Evolutionary conservation across 1,284 basidiomycete species (phyloP), one percentile per base, ranked within the genome.

Genomic region (Xerocomus cyaneibrunnescens): DNA sequence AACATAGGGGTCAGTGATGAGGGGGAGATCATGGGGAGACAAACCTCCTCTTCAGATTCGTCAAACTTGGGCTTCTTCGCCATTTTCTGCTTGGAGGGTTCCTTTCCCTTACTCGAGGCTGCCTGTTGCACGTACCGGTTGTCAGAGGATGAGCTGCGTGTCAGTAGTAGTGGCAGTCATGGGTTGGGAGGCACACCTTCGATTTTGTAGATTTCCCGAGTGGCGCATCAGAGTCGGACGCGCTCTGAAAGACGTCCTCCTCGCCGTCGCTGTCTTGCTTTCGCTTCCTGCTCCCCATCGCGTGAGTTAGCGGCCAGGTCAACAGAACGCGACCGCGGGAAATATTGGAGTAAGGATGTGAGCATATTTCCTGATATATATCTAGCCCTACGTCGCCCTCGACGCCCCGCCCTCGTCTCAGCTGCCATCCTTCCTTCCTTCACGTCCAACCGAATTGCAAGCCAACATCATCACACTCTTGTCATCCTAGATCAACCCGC

Each of bases 291-390:
- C 31, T 45, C 16, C 17, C 49, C 64, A 62, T 62, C 48, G 31
- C 13, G 17, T 16, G 9, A 27, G 7, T 16, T n/a, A 37, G 16
- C n/a, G 38, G 12, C 22, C n/a, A n/a, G 12, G 19, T 28, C 13
- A 37, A 49, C 14, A 38, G 25, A 28, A 12, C 40, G 44, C 30
- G 40, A 50, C 30, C 37, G 62, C 60, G 65, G 31, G 54, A 65
- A 60, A 19, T 0, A 5, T 40, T 45, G 31, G 41, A 6, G 39
- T 5, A 5, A 1, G 0, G 1, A 30, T 65, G 64, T 36, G 68
- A 67, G 57, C 0, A 1, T 55, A 49, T 57, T 71, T 49, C 67
- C 58, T 71, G 61, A 72, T 72, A 70, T 72, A 70, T 72, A 69
- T 70, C 45, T 5, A 25, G 45, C 27, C 50, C 42, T 56, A 64